Evolutionary conservation across 169 alveolate genomes (phyloP), one percentile per base, ranked within the genome.

Genomic region (Eimeria maxima): DNA sequence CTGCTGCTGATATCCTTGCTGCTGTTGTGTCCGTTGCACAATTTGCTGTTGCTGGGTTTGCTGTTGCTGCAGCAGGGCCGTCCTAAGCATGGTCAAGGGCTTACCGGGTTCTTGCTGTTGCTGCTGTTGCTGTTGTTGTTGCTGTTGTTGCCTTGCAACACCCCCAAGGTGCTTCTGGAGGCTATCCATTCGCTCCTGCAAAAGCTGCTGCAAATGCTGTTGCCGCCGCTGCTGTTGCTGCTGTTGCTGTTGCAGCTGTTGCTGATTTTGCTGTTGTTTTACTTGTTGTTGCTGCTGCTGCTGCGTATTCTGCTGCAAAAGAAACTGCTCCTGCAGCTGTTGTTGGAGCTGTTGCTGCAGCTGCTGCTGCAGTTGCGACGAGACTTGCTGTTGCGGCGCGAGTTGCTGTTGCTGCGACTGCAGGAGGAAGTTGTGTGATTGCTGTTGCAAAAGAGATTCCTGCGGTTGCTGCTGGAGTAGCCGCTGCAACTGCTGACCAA

Each of bases 91-190:
- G n/a, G 38, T 24, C 38, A 47, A 83, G 47, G 50, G 50, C 53
- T 83, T 42, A n/a, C 53, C 74, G 33, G 69, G 74, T 4, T 83
- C 91, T 0, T 53, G 91, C 91, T 83, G 88, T 0, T 53, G 91
- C 91, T 83, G 88, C 88, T 44, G 47, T 44, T 24, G 71, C 4
- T 81, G 90, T 27, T 81, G 90, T 74, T 81, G 90, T 73, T 81
- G 90, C 73, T 81, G 90, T 44, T 38, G 53, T 1, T 60, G 63
- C 18, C 63, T 53, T 8, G 63, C 29, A 18, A 45, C 63, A 1
- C 89, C 89, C 38, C 50, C 69, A 45, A 80, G 60, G 67, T 80
- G 89, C 5, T 65, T 18, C 24, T 80, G 89, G 27, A 80, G 63
- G 29, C 67, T 42, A 20, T 80, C 29, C 33, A 80, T 80, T 13